Evolutionary conservation across 169 alveolate genomes (phyloP).

Genomic region (Cryptosporidium tyzzeri): DNA sequence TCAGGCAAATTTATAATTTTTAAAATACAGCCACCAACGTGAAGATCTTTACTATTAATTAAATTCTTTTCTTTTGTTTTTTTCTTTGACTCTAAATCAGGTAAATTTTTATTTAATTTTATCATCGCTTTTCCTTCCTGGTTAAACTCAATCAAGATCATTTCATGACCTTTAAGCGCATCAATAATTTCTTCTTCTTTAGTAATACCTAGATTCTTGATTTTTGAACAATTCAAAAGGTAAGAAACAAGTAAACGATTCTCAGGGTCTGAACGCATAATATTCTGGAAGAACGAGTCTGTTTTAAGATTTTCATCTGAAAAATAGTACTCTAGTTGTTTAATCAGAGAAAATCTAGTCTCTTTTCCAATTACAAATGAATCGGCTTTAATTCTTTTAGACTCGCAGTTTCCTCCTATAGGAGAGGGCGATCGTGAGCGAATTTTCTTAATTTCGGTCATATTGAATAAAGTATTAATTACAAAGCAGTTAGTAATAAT

Average conservation of each 20-base stretch:
- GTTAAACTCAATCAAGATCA: conserved; percentile 32
- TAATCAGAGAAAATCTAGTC: background rate
- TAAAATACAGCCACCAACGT: conserved; percentile 60
- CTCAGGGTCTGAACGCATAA: conserved; percentile 70
- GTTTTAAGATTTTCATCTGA: conserved; percentile 77
- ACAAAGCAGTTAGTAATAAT: background rate
- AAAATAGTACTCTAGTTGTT: conserved; percentile 78
- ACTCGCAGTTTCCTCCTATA: conserved; percentile 7
- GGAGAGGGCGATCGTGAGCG: conserved; percentile 72
- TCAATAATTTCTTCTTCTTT: conserved; percentile 68
- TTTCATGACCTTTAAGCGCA: conserved; percentile 33
- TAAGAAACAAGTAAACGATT: conserved; percentile 28
- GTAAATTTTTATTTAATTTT: conserved; percentile 36
- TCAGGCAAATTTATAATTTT: conserved; percentile 43
- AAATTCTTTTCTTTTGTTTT: conserved; percentile 20
- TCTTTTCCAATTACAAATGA: background rate
- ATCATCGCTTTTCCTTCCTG: conserved; percentile 50
- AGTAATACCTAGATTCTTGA: conserved; percentile 42
- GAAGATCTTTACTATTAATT: conserved; percentile 17
- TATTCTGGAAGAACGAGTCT: conserved; percentile 76
- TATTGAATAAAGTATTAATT: background rate
- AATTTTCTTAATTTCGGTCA: conserved; percentile 46
- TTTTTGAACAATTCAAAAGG: conserved; percentile 58
- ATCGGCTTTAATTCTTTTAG: conserved; percentile 26
- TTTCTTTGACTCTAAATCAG: conserved; percentile 34